Evolutionary conservation across 2,329 filamentous ascomycete species (phyloP), one percentile per base, ranked within the genome.

Genomic region (Lecanosticta acicola): DNA sequence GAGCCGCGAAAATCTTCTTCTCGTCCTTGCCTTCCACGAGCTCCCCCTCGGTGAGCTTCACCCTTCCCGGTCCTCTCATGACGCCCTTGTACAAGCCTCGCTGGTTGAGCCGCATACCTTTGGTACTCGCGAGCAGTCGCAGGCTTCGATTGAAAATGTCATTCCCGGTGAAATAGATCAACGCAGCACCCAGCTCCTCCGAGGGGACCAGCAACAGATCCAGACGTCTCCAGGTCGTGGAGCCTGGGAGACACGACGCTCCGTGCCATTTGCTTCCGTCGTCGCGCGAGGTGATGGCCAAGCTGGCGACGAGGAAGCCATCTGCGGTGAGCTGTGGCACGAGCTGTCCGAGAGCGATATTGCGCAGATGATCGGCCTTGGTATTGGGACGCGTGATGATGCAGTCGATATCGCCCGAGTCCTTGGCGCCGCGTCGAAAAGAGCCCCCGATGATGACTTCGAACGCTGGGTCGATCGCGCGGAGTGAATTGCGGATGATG

Each of bases 161-260:
- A 56, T 96, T 93, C 1, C 91, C 91, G 0, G 91, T 96, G 61
- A 96, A 97, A 62, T 96, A 96, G n/a, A 96, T 77, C 50, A 96
- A 64, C 0, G 90, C 89, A 0, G 87, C 90, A 1, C 91, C 91
- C 41, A 88, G 75, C 65, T 95, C 83, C 1, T 78, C 72, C 55
- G 82, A 81, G 0, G 90, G 89, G 1, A 95, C 90, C 3, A 94
- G 76, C 1, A 96, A 71, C 16, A 96, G 77, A 62, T 96, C 90
- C 50, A 96, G 84, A 1, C 89, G 79, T 7, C 89, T 77, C 89
- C 88, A 95, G 1, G 78, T 63, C 0, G 71, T 71, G 3, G 68
- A 64, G n/a, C 56, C 49, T 0, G 86, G 84, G 0, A 94, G 71
- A 9, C 82, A 78, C 32, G 85, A 93, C 42, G 85, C 90, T 3